Evolutionary conservation across 2,329 filamentous ascomycete genomes (phyloP), one percentile per base, ranked within the genome.

Genomic region (Sporothrix sp.): DNA sequence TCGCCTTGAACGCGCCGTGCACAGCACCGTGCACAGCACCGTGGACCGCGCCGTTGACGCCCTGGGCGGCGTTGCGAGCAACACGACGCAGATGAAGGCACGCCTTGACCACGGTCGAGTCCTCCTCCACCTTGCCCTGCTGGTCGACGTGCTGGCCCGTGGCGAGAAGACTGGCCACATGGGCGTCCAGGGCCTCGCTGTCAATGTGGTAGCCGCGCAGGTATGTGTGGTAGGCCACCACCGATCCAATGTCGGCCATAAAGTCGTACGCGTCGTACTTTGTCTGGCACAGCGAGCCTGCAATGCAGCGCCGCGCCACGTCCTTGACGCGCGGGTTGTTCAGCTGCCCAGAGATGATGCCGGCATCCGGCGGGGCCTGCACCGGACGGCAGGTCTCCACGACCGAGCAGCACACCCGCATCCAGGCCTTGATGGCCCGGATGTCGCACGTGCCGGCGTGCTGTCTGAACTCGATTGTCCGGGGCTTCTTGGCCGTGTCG

Each of bases 401-500:
- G 4, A 54, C 13, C 3, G 25, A 23, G 2, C 6, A 21, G 16
- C 52, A 54, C 2, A 54, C 33, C 4, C 25, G 27, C 14, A 42
- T 28, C 49, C 52, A 54, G 1, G 33, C 23, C 4, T 5, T 30
- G 4, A 48, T 52, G 11, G 42, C 48, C 7, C 14, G 30, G 7
- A 45, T 8, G 10, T 48, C 43, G 5, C 28, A 48, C 13, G 52
- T 54, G n/a, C 44, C 44, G 1, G 23, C 52, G 27, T 54, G 48
- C 20, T 54, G 48, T 7, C 52, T 21, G 21, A 54, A 54, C 27
- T 52, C 48, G 16, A 54, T 40, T 0, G 52, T 52, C 9, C 38
- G 43, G 1, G 48, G 52, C 10, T 18, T 11, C 3, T 4, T 7
- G 7, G 18, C 7, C 7, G 7, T 7, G 1, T n/a, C 6, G 3